Conservation (phyloP, 2,329 filamentous ascomycete species). For the Epicoccum sorghinum region DNA sequence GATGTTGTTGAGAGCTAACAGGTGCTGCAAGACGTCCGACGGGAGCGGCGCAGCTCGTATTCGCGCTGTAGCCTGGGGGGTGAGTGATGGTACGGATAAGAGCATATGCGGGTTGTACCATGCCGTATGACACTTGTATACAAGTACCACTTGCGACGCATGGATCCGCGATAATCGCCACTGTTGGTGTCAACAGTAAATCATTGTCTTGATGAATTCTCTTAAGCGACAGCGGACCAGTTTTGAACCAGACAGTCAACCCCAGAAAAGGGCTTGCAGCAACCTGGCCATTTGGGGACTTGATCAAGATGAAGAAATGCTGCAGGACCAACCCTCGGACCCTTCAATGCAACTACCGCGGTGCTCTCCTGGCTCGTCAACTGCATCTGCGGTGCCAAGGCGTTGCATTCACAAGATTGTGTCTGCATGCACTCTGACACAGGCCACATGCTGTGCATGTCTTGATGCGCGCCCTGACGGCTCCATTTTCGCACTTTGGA, state of each 20-base stretch:
- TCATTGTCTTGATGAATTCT: background rate
- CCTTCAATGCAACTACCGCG: background rate
- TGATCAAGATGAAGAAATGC: background rate
- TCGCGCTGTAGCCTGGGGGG: slow-evolving; percentile 6
- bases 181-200: background rate
- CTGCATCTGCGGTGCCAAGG: slow-evolving; percentile 2
- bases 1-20: background rate
- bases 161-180: background rate
- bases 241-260: background rate
- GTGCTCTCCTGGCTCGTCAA: background rate
- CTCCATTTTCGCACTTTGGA: slow-evolving; percentile 6
- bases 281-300: background rate
- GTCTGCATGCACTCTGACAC: slow-evolving; percentile 16
- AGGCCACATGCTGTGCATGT: slow-evolving; percentile 19
- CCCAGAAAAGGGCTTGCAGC: slow-evolving; percentile 12
- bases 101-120: slow-evolving; percentile 5
- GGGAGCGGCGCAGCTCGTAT: slow-evolving; percentile 3
- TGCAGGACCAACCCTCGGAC: background rate
- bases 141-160: slow-evolving; percentile 7
- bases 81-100: background rate
- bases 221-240: slow-evolving; percentile 10
- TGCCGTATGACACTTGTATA: slow-evolving; percentile 11
- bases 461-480: slow-evolving; percentile 13
- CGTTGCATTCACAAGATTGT: slow-evolving; percentile 21
- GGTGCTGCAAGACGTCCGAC: background rate